Evolutionary conservation across 1,284 basidiomycete species (phyloP), one percentile per base, ranked within the genome.

Genomic region (Neonothopanus nambi): DNA sequence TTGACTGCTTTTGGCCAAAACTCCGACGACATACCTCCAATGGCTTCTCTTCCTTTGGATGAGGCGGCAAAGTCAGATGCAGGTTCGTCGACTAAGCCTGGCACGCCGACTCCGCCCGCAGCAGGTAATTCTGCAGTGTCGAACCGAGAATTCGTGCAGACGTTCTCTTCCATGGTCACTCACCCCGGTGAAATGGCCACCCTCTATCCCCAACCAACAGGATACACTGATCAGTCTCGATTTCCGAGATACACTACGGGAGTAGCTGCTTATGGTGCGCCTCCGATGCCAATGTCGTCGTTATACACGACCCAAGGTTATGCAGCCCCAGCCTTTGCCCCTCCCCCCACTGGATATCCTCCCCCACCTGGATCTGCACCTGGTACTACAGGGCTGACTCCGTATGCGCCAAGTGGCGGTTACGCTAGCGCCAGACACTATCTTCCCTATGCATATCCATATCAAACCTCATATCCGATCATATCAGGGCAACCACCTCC

Each of bases 11-110:
- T n/a, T n/a, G n/a, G n/a, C n/a, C 8, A 18, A 42, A 42, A 7
- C 5, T 23, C 38, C 1, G 21, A 44, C 17, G 40, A 45, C 8
- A 21, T 28, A 6, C 36, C 56, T 37, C 37, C 51, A 1, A 59
- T 59, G 58, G 54, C 54, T 23, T 57, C 54, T 11, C 53, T 57
- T 49, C 30, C 45, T 50, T 28, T 39, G 23, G 38, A 47, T 5
- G 44, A 36, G 6, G 24, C 42, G 12, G n/a, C n/a, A n/a, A 26
- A 21, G 18, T 23, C 35, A 5, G 35, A 17, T 33, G 23, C 33
- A 21, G 28, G 9, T 13, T 33, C 30, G 13, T 37, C 30, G 35
- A 21, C 30, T 17, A 35, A 33, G 20, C 30, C 45, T 17, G 26
- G 26, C 15, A n/a, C 39, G 15, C 17, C 30, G 8, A 45, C 33